These are phyloP conservation scores for Metschnikowia lachancei DNA, from an alignment of 805 yeast species.

Conservation along the genomic window DNA sequence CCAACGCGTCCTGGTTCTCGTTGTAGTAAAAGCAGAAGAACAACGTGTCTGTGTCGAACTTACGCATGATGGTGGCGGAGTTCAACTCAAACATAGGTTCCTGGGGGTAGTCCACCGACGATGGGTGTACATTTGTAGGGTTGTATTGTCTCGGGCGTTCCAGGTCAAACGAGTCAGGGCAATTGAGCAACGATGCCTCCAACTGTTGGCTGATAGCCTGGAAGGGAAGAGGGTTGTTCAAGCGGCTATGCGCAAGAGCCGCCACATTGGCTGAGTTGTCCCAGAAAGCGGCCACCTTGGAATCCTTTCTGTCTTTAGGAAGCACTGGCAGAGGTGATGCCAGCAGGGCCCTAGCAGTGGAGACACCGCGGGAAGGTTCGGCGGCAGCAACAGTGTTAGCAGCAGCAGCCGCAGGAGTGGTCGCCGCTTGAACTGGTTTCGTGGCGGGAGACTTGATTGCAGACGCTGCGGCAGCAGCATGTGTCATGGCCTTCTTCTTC, in stretches of 20 bases:
- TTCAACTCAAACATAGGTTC: slow-evolving; percentile 71
- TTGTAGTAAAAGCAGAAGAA: slow-evolving; percentile 90
- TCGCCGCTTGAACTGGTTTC: not conserved
- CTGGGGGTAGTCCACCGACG: slow-evolving; percentile 86
- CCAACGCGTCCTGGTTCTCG: slow-evolving; percentile 34
- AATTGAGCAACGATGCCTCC: slow-evolving; percentile 76
- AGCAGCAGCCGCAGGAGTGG: not conserved
- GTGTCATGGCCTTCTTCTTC: slow-evolving; percentile 19
- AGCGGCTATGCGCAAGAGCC: slow-evolving; percentile 39
- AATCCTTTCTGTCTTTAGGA: not conserved
- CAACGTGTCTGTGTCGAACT: slow-evolving; percentile 81
- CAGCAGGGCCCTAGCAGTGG: slow-evolving; percentile 11
- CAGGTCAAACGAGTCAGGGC: slow-evolving; percentile 92
- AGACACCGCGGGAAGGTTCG: not conserved
- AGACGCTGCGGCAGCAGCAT: slow-evolving; percentile 12
- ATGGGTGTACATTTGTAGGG: slow-evolving; percentile 83
- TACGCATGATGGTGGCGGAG: slow-evolving; percentile 57
- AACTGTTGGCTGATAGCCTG: slow-evolving; percentile 55
- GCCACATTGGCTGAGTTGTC: slow-evolving; percentile 26
- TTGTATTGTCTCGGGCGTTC: slow-evolving; percentile 77
- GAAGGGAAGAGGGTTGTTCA: slow-evolving; percentile 52
- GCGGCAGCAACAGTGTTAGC: not conserved
- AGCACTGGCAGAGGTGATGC: slow-evolving; percentile 22
- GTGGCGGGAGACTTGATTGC: slow-evolving; percentile 3
- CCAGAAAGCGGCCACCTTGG: slow-evolving; percentile 16